Base-by-base conservation (phyloP, 1,284 basidiomycete genomes). In the Ustilago cynodontis region DNA sequence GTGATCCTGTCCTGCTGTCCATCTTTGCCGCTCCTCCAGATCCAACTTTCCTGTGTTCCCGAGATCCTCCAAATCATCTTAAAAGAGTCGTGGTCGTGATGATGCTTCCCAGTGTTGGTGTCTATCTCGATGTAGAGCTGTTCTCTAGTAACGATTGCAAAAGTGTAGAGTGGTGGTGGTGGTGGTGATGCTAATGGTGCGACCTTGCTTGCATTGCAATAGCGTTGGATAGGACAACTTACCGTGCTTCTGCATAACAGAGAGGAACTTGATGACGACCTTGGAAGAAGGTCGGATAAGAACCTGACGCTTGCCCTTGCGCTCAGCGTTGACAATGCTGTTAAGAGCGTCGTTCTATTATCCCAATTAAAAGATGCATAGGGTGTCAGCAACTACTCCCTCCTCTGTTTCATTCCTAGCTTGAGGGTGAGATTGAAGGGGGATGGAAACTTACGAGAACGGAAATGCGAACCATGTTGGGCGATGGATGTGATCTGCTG, bases 241-340 rank as follows among this genome's bases (percentile, higher is more conserved):
- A 85, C 84, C 84, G 73, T 86, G 84, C 78, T 84, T 85, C 75
- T 86, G 84, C 84, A 86, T 86, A 59, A 84, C 82, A 29, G 79
- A 80, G 33, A 86, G 79, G 82, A 86, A 86, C 82, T 85, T 86
- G 79, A 86, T 72, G 74, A 85, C 79, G 74, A 86, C 84, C 84
- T 85, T 86, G 67, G 82, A 84, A 51, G 81, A 83, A 60, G 84
- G 84, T 54, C 84, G 83, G 74, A 86, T 69, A 59, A 86, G 80
- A 37, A 86, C 84, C 74, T 86, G 84, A 60, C 84, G 81, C 81
- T 86, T 85, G 56, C 84, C 84, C 76, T 82, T 80, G 66, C 84
- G 83, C 83, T 86, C 84, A 57, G 84, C 84, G 73, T 86, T 86
- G 76, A 86, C 84, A 72, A 86, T 86, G 79, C 74, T 80, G 78